Evolutionary conservation across 345 rosid genomes (phyloP).

Genomic region (Euphorbia tirucalli): DNA sequence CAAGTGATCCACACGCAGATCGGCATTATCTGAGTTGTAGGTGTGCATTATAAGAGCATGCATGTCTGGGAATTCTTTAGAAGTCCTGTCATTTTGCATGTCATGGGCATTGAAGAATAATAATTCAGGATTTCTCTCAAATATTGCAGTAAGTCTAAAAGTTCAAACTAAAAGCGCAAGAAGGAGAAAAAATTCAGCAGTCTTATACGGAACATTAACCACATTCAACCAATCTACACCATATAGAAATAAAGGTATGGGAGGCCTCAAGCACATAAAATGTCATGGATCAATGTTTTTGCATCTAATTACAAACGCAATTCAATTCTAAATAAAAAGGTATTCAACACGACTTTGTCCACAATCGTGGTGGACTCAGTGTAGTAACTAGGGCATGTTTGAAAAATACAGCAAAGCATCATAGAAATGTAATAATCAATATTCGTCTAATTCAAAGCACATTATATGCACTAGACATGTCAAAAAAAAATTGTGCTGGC

Average conservation of each 20-base stretch:
- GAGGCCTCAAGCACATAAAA: background rate
- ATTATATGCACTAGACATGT: background rate
- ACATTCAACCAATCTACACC: conserved; percentile 3
- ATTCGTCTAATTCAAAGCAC: background rate
- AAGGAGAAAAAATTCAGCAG: conserved; percentile 17
- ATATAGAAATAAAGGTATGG: background rate
- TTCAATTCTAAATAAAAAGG: background rate
- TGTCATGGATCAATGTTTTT: background rate
- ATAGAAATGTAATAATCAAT: background rate
- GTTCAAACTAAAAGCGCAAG: conserved; percentile 25
- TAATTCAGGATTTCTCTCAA: conserved; percentile 43
- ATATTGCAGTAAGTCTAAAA: conserved; percentile 31
- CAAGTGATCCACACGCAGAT: conserved; percentile 79
- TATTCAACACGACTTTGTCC: too few species aligned
- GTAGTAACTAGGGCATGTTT: too few species aligned
- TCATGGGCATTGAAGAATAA: conserved; percentile 59
- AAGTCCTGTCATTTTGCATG: conserved; percentile 79
- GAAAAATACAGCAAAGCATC: background rate
- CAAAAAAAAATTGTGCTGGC: background rate
- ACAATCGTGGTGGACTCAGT: too few species aligned
- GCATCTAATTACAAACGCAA: background rate
- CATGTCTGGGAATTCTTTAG: conserved; percentile 80
- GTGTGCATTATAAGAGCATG: conserved; percentile 93
- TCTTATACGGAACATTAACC: conserved; percentile 10
- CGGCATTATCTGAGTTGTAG: conserved; percentile 76